phyloP scores from a whole-genome alignment of 2,329 filamentous ascomycete species.

The Clarireedia paspali region DNA sequence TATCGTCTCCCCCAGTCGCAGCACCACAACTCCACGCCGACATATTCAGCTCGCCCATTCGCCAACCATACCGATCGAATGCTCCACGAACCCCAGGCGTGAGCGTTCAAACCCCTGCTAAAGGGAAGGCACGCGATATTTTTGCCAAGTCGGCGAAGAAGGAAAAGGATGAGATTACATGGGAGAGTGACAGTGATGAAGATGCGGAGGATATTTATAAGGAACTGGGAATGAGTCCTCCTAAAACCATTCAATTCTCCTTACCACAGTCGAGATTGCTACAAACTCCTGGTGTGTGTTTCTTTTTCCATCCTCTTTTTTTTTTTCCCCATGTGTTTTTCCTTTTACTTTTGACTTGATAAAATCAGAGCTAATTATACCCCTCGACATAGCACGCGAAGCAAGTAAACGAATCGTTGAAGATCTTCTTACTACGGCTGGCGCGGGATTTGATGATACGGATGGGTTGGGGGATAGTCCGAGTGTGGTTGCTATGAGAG shows the following conservation, averaged over 20 bases:
- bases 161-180: constrained; percentile 50
- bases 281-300: constrained; percentile 64
- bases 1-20: constrained; percentile 69
- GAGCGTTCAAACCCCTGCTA: constrained; percentile 72
- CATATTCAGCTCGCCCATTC: constrained; percentile 71
- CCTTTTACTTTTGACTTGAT: not conserved
- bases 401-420: constrained; percentile 76
- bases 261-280: constrained; percentile 68
- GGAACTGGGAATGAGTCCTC: constrained; percentile 68
- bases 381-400: constrained; percentile 53
- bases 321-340: too few species aligned
- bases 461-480: constrained; percentile 49
- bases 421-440: constrained; percentile 69
- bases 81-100: constrained; percentile 68
- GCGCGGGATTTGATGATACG: constrained; percentile 55
- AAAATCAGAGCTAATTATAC: not conserved
- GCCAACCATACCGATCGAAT: constrained; percentile 28
- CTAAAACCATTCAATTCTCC: constrained; percentile 86
- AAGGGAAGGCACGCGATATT: constrained; percentile 42
- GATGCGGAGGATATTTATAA: constrained; percentile 53
- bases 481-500: constrained; percentile 57
- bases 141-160: constrained; percentile 31
- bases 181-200: constrained; percentile 61
- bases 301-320: too few species aligned
- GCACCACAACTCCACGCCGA: constrained; percentile 79